Conservation (phyloP, 495 filamentous ascomycete species). For the Entonaema liquescens region DNA sequence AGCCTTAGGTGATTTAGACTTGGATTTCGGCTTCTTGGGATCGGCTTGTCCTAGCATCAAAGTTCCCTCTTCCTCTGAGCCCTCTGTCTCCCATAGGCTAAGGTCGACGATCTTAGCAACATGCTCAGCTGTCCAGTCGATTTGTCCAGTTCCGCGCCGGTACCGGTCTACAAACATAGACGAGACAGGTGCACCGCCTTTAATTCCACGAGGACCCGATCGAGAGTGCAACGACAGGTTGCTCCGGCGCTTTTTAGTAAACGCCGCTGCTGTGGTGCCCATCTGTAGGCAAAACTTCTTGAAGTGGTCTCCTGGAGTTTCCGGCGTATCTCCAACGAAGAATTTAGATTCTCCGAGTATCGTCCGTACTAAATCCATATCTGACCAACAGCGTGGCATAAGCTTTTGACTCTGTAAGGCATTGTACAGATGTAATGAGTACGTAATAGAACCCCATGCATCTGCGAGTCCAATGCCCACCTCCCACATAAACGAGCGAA, state of each 20-base stretch:
- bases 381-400: conserved; percentile 42
- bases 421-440: conserved; percentile 51
- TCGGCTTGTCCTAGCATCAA: conserved; percentile 21
- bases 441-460: conserved; percentile 50
- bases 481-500: conserved; percentile 39
- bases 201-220: conserved; percentile 41
- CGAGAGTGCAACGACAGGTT: conserved; percentile 24
- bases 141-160: conserved; percentile 20
- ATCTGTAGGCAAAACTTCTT: conserved; percentile 50
- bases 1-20: conserved; percentile 14
- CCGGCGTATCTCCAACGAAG: conserved; percentile 46
- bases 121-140: conserved; percentile 44
- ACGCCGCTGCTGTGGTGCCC: conserved; percentile 44
- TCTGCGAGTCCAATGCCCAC: conserved; percentile 44
- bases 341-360: conserved; percentile 40
- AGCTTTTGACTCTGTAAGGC: conserved; percentile 45
- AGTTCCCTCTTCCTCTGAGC: conserved; percentile 26
- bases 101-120: conserved; percentile 42
- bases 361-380: conserved; percentile 47
- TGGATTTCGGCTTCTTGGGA: conserved; percentile 15
- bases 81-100: conserved; percentile 32
- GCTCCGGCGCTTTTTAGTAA: conserved; percentile 38
- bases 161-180: conserved; percentile 47
- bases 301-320: conserved; percentile 39
- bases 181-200: conserved; percentile 40